Base-by-base conservation (phyloP, 176 grass and related monocot genomes). In the Phyllostachys edulis region DNA sequence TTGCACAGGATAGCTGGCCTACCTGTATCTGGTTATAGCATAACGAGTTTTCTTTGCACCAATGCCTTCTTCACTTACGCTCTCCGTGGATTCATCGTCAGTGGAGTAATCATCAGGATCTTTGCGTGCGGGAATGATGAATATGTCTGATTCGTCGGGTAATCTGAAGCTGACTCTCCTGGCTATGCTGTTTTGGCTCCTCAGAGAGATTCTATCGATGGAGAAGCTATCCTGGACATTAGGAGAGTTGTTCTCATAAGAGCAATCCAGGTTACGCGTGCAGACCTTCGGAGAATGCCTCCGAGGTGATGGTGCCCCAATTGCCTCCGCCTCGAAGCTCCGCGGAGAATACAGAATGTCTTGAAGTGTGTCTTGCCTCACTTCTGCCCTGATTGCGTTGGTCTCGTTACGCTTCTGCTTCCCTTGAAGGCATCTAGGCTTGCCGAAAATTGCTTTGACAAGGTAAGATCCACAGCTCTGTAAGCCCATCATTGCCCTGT, bases 141-240 rank as follows among this genome's bases (percentile, higher is more conserved):
- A 87, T 79, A 90, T 63, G 20, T 90, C 89, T 1, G 85, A 88
- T 79, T 88, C 69, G 0, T 90, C 85, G 63, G 89, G 89, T 63
- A 68, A 84, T 38, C 89, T 87, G 75, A 90, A 90, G 75, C 80
- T 90, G 49, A 90, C 89, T 81, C 89, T 87, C 80, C 89, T 90
- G 40, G 46, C 64, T 21, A 82, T 55, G 47, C 88, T 89, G 61
- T 75, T 87, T 70, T 87, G 89, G 68, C 85, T 84, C 23, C 85
- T 90, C 41, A 87, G 11, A 9, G 84, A 69, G 51, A 80, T 62
- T 75, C 85, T 86, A 39, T 90, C 85, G 7, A 84, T 80, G 69
- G 85, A 90, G 69, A 90, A 84, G 80, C 84, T 75, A 37, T 73
- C 88, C 67, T 24, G 55, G 74, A 87, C 37, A 75, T 38, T 79